Percentiles rank a stretch among this genome's conserved stretches.
Conservation (phyloP, 108 stramenopile genomes). For the Nannochloropsis granulata region DNA sequence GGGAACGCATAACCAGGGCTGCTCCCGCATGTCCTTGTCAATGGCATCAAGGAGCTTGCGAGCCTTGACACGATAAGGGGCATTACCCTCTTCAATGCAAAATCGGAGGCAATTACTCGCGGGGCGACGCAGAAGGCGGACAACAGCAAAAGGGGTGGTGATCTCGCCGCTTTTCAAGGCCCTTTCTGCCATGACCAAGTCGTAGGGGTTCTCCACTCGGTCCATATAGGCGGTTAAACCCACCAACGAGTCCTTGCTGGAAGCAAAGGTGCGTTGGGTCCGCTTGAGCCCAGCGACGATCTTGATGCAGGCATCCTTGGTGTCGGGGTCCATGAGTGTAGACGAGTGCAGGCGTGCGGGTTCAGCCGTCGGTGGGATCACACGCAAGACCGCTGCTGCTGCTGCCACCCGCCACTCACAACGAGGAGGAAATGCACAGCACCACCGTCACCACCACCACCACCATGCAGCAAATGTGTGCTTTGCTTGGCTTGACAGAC, state of each 20-base stretch:
- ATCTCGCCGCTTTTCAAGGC: neutral
- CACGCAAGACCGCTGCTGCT: no score
- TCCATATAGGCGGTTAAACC: neutral
- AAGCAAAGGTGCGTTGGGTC: neutral
- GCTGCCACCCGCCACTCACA: no score
- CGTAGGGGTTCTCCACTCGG: neutral
- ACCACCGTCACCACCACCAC: no score
- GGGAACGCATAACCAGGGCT: neutral
- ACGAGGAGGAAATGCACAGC: no score
- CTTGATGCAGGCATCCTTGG: neutral
- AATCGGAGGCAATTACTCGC: neutral
- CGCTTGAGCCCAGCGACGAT: neutral
- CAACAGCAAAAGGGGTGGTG: neutral
- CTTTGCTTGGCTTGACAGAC: no score
- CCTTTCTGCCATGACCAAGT: neutral
- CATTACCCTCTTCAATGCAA: neutral
- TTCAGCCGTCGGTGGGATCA: no score
- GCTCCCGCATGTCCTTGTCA: neutral
- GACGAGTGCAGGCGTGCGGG: neutral
- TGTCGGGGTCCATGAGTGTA: neutral
- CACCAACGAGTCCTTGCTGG: neutral
- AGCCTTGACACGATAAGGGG: neutral
- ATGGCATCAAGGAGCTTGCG: neutral
- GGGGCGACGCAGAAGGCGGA: neutral
- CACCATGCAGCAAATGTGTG: no score